A percentile compares a stretch with the other conserved stretches of the same genome.
Conservation (phyloP, 129 eudicot species). For the Logfia minima region DNA sequence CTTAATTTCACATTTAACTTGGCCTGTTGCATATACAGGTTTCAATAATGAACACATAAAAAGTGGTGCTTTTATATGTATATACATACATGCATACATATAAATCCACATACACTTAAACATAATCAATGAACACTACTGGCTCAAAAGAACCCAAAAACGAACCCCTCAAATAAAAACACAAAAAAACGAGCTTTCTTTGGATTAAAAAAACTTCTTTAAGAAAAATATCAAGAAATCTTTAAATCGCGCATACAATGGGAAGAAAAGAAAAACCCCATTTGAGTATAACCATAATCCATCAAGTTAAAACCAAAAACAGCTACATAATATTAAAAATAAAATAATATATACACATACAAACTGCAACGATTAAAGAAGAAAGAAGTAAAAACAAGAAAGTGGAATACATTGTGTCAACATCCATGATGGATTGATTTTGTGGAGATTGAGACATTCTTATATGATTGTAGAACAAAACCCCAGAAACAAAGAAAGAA, state of each 20-base stretch:
- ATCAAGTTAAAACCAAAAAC: constrained; percentile 19
- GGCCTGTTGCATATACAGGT: neutral
- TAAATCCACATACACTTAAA: neutral
- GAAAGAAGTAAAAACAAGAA: neutral
- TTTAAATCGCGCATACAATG: constrained; percentile 15
- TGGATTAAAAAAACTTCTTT: neutral
- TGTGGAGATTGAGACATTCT: constrained; percentile 42
- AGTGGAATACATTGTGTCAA: constrained; percentile 35
- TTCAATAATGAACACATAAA: neutral
- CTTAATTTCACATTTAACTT: neutral
- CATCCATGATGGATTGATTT: constrained; percentile 34
- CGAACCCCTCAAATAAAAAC: constrained; percentile 20
- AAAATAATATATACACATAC: neutral
- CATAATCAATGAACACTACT: constrained; percentile 13
- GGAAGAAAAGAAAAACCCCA: constrained; percentile 16
- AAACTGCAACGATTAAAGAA: neutral
- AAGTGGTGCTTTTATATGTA: neutral
- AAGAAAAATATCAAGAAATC: constrained; percentile 6
- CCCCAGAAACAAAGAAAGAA: neutral
- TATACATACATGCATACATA: neutral
- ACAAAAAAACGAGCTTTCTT: neutral
- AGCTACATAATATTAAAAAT: neutral
- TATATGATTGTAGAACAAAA: constrained; percentile 20
- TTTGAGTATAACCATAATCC: constrained; percentile 10
- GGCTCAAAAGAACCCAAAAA: constrained; percentile 18